Evolutionary conservation across 2,329 filamentous ascomycete species (phyloP).

Genomic region (Talaromyces marneffei): DNA sequence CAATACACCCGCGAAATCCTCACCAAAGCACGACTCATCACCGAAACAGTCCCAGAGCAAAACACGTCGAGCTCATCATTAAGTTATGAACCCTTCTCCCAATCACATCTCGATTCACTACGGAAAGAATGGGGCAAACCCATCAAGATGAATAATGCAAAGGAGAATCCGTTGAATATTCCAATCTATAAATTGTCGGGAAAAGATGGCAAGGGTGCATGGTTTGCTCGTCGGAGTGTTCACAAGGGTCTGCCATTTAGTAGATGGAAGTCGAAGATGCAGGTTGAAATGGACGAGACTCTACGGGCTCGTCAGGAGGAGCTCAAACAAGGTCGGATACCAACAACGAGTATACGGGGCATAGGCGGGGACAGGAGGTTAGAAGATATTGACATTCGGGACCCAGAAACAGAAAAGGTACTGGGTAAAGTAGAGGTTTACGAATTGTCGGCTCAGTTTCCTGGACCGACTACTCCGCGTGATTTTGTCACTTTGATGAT

Average conservation of each 20-base stretch:
- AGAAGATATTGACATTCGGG: conserved; percentile 53
- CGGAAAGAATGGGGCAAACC: conserved; percentile 81
- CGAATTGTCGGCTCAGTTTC: conserved; percentile 82
- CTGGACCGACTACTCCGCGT: conserved; percentile 76
- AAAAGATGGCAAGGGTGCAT: conserved; percentile 76
- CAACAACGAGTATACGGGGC: conserved; percentile 72
- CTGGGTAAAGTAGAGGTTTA: conserved; percentile 55
- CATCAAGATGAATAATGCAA: conserved; percentile 53
- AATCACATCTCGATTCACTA: conserved; percentile 54
- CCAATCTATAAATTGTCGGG: conserved; percentile 72
- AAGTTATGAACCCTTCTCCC: conserved; percentile 21
- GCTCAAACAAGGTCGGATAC: conserved; percentile 59
- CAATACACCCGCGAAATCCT: conserved; percentile 57
- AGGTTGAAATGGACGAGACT: conserved; percentile 73
- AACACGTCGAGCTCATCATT: conserved; percentile 29
- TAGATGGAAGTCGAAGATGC: conserved; percentile 70
- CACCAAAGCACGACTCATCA: conserved; percentile 60
- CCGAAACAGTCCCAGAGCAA: conserved; percentile 67
- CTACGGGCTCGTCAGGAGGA: conserved; percentile 64
- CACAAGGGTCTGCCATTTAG: conserved; percentile 73
- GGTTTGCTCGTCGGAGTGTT: conserved; percentile 82
- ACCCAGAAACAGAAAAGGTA: conserved; percentile 11
- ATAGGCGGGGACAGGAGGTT: conserved; percentile 75
- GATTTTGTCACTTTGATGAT: conserved; percentile 81
- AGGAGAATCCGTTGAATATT: conserved; percentile 70